phyloP scores from a whole-genome alignment of 2,329 filamentous ascomycete species.

The Lachnellula arida region DNA sequence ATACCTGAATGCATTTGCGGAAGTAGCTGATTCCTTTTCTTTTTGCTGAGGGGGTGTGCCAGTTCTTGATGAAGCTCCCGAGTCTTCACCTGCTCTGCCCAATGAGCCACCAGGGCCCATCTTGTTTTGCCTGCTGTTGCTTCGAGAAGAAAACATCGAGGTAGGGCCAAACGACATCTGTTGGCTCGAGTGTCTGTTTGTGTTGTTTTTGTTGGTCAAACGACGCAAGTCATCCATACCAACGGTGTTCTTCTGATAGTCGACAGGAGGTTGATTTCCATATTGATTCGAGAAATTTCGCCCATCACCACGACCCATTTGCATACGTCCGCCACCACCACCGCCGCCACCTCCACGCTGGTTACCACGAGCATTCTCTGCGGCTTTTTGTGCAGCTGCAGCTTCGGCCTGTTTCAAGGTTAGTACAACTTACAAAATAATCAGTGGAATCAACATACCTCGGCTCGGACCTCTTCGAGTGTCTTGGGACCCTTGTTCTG shows the following conservation, averaged over 20 bases:
- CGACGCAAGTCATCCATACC: conserved; percentile 88
- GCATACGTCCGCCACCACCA: conserved; percentile 62
- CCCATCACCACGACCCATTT: conserved; percentile 78
- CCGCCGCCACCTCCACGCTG: conserved; percentile 56
- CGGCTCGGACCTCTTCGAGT: conserved; percentile 82
- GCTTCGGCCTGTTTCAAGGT: conserved; percentile 55
- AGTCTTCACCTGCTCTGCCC: conserved; percentile 74
- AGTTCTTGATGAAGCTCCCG: conserved; percentile 80
- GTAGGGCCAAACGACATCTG: conserved; percentile 69
- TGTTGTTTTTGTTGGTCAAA: conserved; percentile 58
- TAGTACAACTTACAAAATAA: conserved; percentile 19
- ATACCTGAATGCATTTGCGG: conserved; percentile 93
- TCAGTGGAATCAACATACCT: conserved; percentile 45
- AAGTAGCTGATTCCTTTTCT: conserved; percentile 57
- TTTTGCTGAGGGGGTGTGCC: conserved; percentile 78
- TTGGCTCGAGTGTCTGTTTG: conserved; percentile 56
- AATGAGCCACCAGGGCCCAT: conserved; percentile 71
- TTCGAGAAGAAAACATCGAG: conserved; percentile 83
- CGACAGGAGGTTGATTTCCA: conserved; percentile 64
- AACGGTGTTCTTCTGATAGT: conserved; percentile 73
- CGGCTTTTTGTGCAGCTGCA: conserved; percentile 72
- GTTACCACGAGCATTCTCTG: conserved; percentile 59
- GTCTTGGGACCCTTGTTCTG: conserved; percentile 94
- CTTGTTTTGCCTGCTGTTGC: conserved; percentile 74
- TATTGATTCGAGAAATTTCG: conserved; percentile 75